Evolutionary conservation across 305 asterid genomes (phyloP), one percentile per base, ranked within the genome.

Genomic region (Solanum hybrid): DNA sequence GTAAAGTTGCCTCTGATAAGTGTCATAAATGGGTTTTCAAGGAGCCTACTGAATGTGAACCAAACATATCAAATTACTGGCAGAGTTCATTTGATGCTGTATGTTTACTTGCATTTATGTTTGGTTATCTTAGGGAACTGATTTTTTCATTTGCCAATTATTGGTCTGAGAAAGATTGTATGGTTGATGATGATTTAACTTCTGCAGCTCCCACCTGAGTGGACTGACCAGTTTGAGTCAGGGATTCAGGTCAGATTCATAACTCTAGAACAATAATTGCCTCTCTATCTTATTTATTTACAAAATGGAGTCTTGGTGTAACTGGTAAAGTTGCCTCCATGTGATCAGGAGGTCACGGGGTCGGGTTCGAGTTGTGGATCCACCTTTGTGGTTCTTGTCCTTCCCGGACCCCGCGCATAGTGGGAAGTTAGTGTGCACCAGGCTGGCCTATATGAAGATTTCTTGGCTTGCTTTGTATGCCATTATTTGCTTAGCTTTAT

Each of bases 1-100:
- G 99, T 89, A 97, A 97, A 94, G 99, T 97, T 92, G 99, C 99
- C 87, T 98, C 99, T 89, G 99, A 98, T 98, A 98, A 98, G 94
- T 98, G 99, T 92, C 99, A 98, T 94, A 98, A 98, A 96, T 98
- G 99, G 99, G 99, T 96, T 31, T 98, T 98, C 96, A 98, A 98
- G 89, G 99, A 96, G 93, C 99, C 99, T 87, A 94, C 99, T 37
- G 99, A 98, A 84, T 95, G 95, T 92, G 99, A 98, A 91, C 97
- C 98, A 80, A 96, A 96, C 91, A 96, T 96, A 91, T 96, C 99
- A 89, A 96, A 98, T 96, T 98, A 98, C 94, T 98, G 98, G 99
- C 99, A 98, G 95, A 98, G 98, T 90, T 98, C 99, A 90, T 98
- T 98, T 96, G 99, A 98, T 96, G 99, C 99, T 91, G 99, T 97